Evolutionary conservation across 805 yeast genomes (phyloP).

Genomic region (Geotrichum ghanense): DNA sequence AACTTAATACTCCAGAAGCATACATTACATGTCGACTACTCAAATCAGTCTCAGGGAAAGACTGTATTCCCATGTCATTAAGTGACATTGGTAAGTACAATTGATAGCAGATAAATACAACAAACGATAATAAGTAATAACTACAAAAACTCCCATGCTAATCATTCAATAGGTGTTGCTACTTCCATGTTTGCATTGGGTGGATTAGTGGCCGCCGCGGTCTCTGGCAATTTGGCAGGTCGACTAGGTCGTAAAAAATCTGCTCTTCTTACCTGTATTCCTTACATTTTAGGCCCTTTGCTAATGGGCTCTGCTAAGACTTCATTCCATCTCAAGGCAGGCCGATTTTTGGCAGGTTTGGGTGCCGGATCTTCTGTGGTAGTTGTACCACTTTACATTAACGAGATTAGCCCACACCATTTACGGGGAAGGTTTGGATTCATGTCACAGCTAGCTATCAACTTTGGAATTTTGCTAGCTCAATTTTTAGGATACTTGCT

Average conservation of each 20-base stretch:
- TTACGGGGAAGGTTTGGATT: conserved; percentile 78
- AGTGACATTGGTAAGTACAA: conserved; percentile 11
- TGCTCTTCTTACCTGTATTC: conserved; percentile 37
- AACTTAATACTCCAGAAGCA: conserved; percentile 79
- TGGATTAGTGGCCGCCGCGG: conserved; percentile 63
- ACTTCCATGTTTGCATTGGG: conserved; percentile 78
- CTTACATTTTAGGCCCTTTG: conserved; percentile 52
- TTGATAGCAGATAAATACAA: no score
- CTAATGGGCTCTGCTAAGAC: conserved; percentile 41
- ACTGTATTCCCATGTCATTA: conserved; percentile 47
- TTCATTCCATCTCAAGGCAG: conserved; percentile 38
- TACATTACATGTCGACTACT: conserved; percentile 45
- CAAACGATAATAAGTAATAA: no score
- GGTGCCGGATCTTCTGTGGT: conserved; percentile 87
- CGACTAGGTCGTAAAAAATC: conserved; percentile 50
- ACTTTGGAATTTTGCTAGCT: conserved; percentile 71
- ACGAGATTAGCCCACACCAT: conserved; percentile 62
- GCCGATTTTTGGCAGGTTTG: conserved; percentile 69
- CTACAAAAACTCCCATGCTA: no score
- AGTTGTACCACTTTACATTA: conserved; percentile 68
- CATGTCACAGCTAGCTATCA: conserved; percentile 79
- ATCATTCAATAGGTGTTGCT: conserved; percentile 56
- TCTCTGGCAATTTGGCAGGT: conserved; percentile 57
- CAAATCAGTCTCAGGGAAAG: conserved; percentile 6
- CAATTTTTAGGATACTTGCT: conserved; percentile 62